A percentile compares a stretch with the other conserved stretches of the same genome.
Conservation (phyloP, 2,329 filamentous ascomycete species). For the Exophiala mesophila region DNA sequence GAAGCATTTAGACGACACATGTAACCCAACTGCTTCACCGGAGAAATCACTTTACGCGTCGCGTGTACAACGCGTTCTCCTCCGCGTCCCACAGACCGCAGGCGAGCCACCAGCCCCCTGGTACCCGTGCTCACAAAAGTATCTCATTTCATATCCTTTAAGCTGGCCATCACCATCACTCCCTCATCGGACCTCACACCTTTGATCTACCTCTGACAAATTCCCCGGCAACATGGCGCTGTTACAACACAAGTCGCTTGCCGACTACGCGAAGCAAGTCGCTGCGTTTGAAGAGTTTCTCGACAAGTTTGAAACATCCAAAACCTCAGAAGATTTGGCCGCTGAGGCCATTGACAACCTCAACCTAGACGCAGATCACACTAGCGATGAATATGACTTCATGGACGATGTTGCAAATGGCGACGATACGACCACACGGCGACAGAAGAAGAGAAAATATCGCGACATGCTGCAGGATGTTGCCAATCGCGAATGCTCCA, state of each 20-base stretch:
- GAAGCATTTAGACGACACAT: neutral
- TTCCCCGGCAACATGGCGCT: constrained; percentile 66
- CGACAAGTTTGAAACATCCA: constrained; percentile 72
- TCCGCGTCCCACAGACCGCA: neutral
- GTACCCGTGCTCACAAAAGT: neutral
- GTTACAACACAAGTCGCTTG: constrained; percentile 68
- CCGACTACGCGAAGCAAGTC: constrained; percentile 85
- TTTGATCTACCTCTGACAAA: neutral
- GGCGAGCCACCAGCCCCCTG: constrained; percentile 1
- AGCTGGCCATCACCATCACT: too few species aligned
- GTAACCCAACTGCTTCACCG: neutral
- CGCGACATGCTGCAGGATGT: constrained; percentile 80
- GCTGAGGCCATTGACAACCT: constrained; percentile 78
- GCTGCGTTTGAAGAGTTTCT: constrained; percentile 79
- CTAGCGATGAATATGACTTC: constrained; percentile 87
- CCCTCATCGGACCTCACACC: neutral
- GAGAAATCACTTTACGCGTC: constrained; percentile 8
- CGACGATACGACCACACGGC: constrained; percentile 43
- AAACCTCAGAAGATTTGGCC: constrained; percentile 61
- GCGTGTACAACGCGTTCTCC: constrained; percentile 8
- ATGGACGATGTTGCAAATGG: constrained; percentile 74
- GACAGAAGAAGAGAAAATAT: constrained; percentile 74
- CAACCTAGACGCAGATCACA: constrained; percentile 78
- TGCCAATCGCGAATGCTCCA: constrained; percentile 69
- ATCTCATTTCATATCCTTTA: too few species aligned